These are phyloP conservation scores for Teratosphaeria gauchensis DNA, from an alignment of 2,329 filamentous ascomycete genomes.

Conservation along the genomic window DNA sequence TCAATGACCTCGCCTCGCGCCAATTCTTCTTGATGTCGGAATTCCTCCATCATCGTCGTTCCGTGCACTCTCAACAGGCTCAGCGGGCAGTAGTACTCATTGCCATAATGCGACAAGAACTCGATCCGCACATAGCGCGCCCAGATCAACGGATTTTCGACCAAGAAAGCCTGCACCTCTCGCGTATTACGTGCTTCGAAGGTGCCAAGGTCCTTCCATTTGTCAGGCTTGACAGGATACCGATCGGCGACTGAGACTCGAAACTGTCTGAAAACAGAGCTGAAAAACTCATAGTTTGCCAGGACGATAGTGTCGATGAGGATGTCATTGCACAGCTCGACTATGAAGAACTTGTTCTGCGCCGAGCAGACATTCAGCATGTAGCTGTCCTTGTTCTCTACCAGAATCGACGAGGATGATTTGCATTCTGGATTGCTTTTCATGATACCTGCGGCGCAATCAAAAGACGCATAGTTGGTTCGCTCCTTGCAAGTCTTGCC, in stretches of 20 bases:
- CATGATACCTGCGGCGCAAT: constrained; percentile 85
- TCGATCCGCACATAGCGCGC: constrained; percentile 87
- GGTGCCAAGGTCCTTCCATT: constrained; percentile 80
- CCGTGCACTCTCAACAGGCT: constrained; percentile 88
- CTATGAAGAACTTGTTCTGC: constrained; percentile 83
- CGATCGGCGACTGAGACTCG: constrained; percentile 86
- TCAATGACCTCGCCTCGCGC: constrained; percentile 49
- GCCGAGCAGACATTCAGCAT: constrained; percentile 88
- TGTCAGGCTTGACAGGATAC: constrained; percentile 83
- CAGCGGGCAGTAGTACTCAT: constrained; percentile 91
- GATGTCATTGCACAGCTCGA: constrained; percentile 81
- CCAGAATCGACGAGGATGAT: constrained; percentile 76
- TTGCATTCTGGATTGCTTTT: constrained; percentile 83
- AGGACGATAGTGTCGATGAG: constrained; percentile 93
- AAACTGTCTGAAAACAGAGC: constrained; percentile 88
- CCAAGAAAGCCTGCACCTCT: constrained; percentile 85
- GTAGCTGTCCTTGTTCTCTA: constrained; percentile 97
- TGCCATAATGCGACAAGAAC: constrained; percentile 86
- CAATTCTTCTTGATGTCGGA: constrained; percentile 72
- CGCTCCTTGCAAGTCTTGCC: constrained; percentile 96
- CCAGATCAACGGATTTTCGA: constrained; percentile 94
- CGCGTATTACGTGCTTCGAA: constrained; percentile 89
- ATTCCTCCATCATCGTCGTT: constrained; percentile 88
- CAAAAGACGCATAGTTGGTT: constrained; percentile 95
- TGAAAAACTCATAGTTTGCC: constrained; percentile 98